A percentile compares a stretch with the other conserved stretches of the same genome.
phyloP scores from a whole-genome alignment of 2,329 filamentous ascomycete genomes.

The Beauveria rudraprayagi region DNA sequence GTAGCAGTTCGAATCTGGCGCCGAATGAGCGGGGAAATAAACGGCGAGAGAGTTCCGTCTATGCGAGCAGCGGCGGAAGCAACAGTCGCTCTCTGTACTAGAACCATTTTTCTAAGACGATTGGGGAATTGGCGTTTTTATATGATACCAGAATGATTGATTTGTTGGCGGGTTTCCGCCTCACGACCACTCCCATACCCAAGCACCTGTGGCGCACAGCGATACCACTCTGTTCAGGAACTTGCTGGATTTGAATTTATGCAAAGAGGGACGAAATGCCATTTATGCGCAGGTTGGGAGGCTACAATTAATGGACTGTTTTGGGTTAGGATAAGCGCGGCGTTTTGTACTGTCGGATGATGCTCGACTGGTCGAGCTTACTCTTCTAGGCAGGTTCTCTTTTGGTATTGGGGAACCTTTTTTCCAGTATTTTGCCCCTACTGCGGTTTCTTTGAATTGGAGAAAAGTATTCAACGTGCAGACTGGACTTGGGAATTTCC shows the following conservation, averaged over 20 bases:
- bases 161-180: background rate
- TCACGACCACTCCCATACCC: background rate
- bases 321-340: slow-evolving; percentile 1
- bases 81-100: background rate
- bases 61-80: slow-evolving; percentile 33
- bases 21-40: slow-evolving; percentile 30
- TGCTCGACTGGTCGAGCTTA: slow-evolving; percentile 8
- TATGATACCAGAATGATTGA: slow-evolving; percentile 6
- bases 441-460: background rate
- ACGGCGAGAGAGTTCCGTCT: slow-evolving; percentile 54
- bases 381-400: background rate
- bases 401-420: background rate
- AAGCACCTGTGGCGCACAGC: background rate
- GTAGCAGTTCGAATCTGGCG: slow-evolving; percentile 13
- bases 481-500: background rate
- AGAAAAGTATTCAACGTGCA: background rate
- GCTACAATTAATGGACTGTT: background rate
- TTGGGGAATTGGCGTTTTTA: background rate
- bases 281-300: background rate
- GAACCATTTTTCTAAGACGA: background rate
- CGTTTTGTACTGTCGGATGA: background rate
- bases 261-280: background rate
- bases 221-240: slow-evolving; percentile 17
- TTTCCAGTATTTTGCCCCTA: background rate
- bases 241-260: background rate